Percentiles rank a stretch among this genome's conserved stretches.
phyloP scores from a whole-genome alignment of 148 eudicot species.

The Rhododendron henanense region DNA sequence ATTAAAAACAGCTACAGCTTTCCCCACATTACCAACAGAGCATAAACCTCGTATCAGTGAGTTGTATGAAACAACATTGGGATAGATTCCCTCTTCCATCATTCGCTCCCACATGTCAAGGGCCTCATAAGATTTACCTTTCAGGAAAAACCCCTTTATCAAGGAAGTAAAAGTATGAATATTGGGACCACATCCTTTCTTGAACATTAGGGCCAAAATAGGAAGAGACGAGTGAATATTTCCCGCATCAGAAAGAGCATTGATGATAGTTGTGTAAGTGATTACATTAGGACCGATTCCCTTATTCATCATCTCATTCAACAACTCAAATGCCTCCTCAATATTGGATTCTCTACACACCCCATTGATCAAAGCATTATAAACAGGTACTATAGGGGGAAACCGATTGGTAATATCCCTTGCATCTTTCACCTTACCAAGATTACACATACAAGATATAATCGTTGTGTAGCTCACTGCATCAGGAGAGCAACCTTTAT shows the following conservation, averaged over 20 bases:
- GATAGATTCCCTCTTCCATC: conserved; percentile 52
- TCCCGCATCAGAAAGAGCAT: conserved; percentile 48
- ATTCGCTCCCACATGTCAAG: conserved; percentile 55
- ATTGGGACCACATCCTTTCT: conserved; percentile 61
- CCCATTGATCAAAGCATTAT: conserved; percentile 77
- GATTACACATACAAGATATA: conserved; percentile 59
- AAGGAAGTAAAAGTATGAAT: conserved; percentile 54
- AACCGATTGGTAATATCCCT: conserved; percentile 50
- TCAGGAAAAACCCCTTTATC: conserved; percentile 55
- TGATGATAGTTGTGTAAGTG: conserved; percentile 61
- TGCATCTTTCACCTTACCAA: conserved; percentile 66
- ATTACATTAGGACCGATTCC: conserved; percentile 59
- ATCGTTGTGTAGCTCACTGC: conserved; percentile 77
- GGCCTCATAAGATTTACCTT: conserved; percentile 54
- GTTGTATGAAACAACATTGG: conserved; percentile 62
- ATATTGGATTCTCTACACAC: conserved; percentile 44
- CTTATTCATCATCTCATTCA: conserved; percentile 51
- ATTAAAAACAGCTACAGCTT: conserved; percentile 41
- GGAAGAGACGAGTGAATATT: conserved; percentile 48
- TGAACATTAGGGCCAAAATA: conserved; percentile 60
- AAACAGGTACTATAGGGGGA: conserved; percentile 48
- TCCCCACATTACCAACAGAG: conserved; percentile 33
- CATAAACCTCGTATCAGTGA: conserved; percentile 60
- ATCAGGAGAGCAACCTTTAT: conserved; percentile 75
- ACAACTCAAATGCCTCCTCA: conserved; percentile 46